Evolutionary conservation across 176 grass and related monocot species (phyloP), one percentile per base, ranked within the genome.

Genomic region (Tillandsia fasciculata): DNA sequence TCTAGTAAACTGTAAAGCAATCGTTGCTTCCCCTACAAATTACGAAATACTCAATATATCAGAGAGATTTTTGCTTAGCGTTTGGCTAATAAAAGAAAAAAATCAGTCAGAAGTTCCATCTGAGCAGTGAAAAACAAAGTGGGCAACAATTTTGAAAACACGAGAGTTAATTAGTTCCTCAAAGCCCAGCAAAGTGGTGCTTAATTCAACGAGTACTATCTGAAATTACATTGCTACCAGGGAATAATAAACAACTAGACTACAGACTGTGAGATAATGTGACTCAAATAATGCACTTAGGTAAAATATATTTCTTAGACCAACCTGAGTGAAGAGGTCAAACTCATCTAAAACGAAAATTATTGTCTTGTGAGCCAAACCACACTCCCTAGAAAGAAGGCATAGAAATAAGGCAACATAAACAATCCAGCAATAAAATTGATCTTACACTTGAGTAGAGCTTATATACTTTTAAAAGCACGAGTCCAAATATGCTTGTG

Each of bases 1-100:
- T 92, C 93, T 71, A 96, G 87, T 70, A 96, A 85, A 74, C 85
- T 92, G 74, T 96, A 96, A 51, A 96, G 93, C 59, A 96, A 79
- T 79, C 86, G 75, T 72, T 96, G 93, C 70, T 96, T 96, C 58
- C 93, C 93, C 86, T 96, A 77, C 59, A 87, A 81, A 64, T 82
- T 12, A 26, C 74, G 2, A 14, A 65, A 28, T 66, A 2, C 9
- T n/a, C 65, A 33, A 29, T 53, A 80, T 14, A 52, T 63, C 11
- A 76, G 9, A 47, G 48, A 75, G 54, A 48, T 0, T 78, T 8
- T 63, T 14, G 74, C 69, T 48, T 71, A 12, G 74, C 61, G 64
- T 51, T 66, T 72, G 28, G 12, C 11, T 18, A 59, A 22, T 59
- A 59, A 59, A 17, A 9, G 20, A 59, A 59, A 0, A 3, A n/a